These are phyloP conservation scores for Aegilops speltoides DNA, from an alignment of 176 grass and related monocot species.

Conservation along the genomic window DNA sequence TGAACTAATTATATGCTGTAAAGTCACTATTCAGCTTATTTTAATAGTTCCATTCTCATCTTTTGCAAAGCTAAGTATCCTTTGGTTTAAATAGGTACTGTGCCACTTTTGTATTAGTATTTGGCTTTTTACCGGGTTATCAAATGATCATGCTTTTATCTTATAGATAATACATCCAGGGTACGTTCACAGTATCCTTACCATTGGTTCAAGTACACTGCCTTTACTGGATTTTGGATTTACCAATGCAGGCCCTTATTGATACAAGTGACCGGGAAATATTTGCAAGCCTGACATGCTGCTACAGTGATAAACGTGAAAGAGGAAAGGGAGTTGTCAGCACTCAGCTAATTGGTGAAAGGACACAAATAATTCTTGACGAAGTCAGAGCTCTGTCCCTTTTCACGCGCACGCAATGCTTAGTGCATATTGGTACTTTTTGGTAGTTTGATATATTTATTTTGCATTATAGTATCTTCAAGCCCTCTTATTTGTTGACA, in stretches of 20 bases:
- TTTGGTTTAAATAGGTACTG: constrained; percentile 14
- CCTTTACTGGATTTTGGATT: constrained; percentile 32
- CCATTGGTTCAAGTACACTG: constrained; percentile 3
- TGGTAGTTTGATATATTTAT: constrained; percentile 25
- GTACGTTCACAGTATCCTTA: constrained; percentile 12
- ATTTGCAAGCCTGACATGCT: constrained; percentile 89
- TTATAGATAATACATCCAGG: constrained; percentile 5
- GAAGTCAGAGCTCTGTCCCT: constrained; percentile 78
- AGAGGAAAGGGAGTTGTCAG: constrained; percentile 82
- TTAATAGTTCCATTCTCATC: not conserved
- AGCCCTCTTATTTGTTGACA: not conserved
- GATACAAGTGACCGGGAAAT: constrained; percentile 92
- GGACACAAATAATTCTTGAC: constrained; percentile 92
- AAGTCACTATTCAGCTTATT: not conserved
- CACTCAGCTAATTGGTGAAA: constrained; percentile 91
- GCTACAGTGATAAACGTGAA: constrained; percentile 69
- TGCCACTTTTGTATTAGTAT: constrained; percentile 4
- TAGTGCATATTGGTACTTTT: constrained; percentile 83
- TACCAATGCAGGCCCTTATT: constrained; percentile 66
- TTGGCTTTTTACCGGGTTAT: not conserved
- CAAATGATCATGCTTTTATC: constrained; percentile 24
- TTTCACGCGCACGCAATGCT: constrained; percentile 74
- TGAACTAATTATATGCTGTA: not conserved
- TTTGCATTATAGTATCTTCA: constrained; percentile 32
- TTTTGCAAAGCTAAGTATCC: constrained; percentile 13